Percentiles rank a stretch among this genome's conserved stretches.
Evolutionary conservation across 768 basidiomycete species (phyloP).

Genomic region (Lactarius evosmus): DNA sequence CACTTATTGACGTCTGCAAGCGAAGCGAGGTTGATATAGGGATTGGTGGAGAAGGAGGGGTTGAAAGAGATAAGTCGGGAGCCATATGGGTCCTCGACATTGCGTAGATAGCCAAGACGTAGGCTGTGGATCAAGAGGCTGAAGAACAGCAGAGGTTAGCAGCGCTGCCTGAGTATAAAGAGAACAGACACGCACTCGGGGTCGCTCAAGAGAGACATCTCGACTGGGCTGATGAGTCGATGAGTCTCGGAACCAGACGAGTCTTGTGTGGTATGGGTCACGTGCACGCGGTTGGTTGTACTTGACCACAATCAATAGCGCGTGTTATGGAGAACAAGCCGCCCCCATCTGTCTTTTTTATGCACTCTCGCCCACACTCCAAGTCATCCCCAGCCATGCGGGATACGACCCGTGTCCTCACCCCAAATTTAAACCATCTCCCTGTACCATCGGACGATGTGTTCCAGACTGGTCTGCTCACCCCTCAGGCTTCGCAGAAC

Average conservation of each 20-base stretch:
- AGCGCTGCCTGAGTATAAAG: neutral
- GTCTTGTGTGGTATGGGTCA: too few relatives aligned
- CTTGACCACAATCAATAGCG: neutral
- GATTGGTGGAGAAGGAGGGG: slow-evolving; percentile 73
- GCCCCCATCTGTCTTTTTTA: slow-evolving; percentile 9
- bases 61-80: slow-evolving; percentile 76
- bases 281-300: neutral
- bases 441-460: neutral
- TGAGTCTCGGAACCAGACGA: too few relatives aligned
- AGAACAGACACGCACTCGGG: slow-evolving; percentile 22
- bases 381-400: slow-evolving; percentile 25
- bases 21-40: slow-evolving; percentile 76
- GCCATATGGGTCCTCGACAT: slow-evolving; percentile 84
- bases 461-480: slow-evolving; percentile 23
- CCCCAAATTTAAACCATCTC: slow-evolving; percentile 16
- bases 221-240: too few relatives aligned
- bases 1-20: slow-evolving; percentile 77
- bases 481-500: slow-evolving; percentile 22
- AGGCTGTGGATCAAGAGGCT: slow-evolving; percentile 81
- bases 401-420: slow-evolving; percentile 13
- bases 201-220: slow-evolving; percentile 29
- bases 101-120: slow-evolving; percentile 82
- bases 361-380: slow-evolving; percentile 7
- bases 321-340: slow-evolving; percentile 24
- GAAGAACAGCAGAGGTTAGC: neutral